Evolutionary conservation across 140 eudicot genomes (phyloP), one percentile per base, ranked within the genome.

Genomic region (Oenanthe javanica): DNA sequence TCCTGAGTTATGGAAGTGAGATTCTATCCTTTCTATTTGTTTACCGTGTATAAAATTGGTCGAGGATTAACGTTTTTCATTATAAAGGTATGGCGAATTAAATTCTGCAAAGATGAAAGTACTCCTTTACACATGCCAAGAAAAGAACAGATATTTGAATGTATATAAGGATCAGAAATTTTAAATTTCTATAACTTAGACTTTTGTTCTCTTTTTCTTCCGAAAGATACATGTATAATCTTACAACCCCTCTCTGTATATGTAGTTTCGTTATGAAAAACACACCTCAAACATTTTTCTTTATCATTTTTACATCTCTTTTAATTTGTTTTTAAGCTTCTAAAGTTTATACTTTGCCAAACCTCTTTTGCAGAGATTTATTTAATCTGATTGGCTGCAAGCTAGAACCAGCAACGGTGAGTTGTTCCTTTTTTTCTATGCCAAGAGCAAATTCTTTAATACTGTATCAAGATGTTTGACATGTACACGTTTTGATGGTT

Each of bases 371-470:
- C 97, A 93, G 97, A 75, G 98, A 93, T 81, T 77, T 88, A 48
- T 77, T 93, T 81, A 93, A 93, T 76, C 82, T 93, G 52, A 64
- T 90, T 84, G 98, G 98, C 77, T 93, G 98, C 86, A 72, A 83
- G 80, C 92, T 93, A 51, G 98, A 93, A 88, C 98, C 98, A 57
- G 92, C 97, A 40, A 93, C 98, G 18, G 97, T 91, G 70, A 84
- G 97, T 85, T 70, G 80, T 72, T 63, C 69, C 38, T 47, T 83
- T 38, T 31, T 52, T 23, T 77, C 16, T 25, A 66, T 74, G 40
- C n/a, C 23, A 66, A 31, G 19, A 66, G 45, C 21, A 66, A 31
- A 27, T 27, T 66, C 45, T 66, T 66, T 25, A 27, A 9, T 12
- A 11, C 0, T 31, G 73, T 25, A 27, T 66, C 9, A 27, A 31